Evolutionary conservation across 805 yeast species (phyloP), one percentile per base, ranked within the genome.

Genomic region (Wickerhamomyces sydowiorum): DNA sequence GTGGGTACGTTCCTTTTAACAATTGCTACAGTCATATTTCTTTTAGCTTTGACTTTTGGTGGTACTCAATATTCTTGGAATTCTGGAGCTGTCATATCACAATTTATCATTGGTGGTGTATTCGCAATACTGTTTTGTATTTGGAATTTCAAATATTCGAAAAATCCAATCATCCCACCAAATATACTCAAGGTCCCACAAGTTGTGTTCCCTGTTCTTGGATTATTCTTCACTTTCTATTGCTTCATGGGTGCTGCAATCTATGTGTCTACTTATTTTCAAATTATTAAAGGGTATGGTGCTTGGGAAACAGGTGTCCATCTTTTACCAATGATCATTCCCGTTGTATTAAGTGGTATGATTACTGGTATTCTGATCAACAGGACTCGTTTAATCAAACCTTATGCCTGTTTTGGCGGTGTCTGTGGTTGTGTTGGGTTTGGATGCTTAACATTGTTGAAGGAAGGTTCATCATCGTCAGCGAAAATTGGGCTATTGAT

Each of bases 11-110:
- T 65, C 18, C 48, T 76, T 9, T 48, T 75, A 24, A 56, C 72
- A 4, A 51, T 62, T 4, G 74, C 76, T 1, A 50, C 70, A 35
- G 73, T 76, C 5, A 52, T 78, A 34, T 43, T 75, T 1, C 57
- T 70, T 40, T 60, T 73, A 35, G 85, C 71, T 0, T 54, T 80
- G 29, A 70, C 81, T 0, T 72, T 78, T 49, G 85, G 84, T 17
- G 80, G 81, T 3, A 57, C 61, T 28, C 63, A 69, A 27, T 69
- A 58, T 50, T 59, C 75, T 2, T 81, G 86, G 86, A 53, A 60
- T 3, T 72, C 81, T 0, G 74, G 75, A 14, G 69, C 75, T 5
- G 75, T 76, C 3, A 32, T 32, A 6, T 10, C 35, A 19, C 5
- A 7, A 41, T 66, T 78, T 40, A 59, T 71, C 10, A 32, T 76